A percentile compares a stretch with the other conserved stretches of the same genome.
phyloP scores from a whole-genome alignment of 345 rosid genomes.

The Camelina neglecta region DNA sequence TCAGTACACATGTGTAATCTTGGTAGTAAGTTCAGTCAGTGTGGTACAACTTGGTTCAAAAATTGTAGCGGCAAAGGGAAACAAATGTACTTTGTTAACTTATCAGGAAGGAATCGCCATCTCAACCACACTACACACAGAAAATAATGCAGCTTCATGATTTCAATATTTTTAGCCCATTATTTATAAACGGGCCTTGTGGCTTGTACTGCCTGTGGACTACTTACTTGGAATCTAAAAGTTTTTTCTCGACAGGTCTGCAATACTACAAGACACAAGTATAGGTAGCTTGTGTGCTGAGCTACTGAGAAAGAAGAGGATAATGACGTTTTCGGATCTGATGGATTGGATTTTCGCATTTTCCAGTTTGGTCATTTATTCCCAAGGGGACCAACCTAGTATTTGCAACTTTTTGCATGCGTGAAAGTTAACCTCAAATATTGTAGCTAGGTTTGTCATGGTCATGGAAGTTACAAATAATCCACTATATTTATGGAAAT shows the following conservation, averaged over 20 bases:
- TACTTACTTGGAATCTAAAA: not conserved
- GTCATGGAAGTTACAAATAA: not conserved
- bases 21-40: not conserved
- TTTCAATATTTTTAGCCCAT: slow-evolving; percentile 4
- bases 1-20: not conserved
- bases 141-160: not conserved
- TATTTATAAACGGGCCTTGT: not conserved
- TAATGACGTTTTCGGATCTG: slow-evolving; percentile 4
- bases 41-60: not conserved
- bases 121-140: not conserved
- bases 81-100: not conserved
- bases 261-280: slow-evolving; percentile 8
- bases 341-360: not conserved
- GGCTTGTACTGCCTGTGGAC: not conserved
- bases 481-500: not conserved
- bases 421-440: not conserved
- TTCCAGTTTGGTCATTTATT: slow-evolving; percentile 11
- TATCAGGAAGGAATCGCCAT: not conserved
- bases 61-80: not conserved
- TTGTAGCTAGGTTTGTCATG: not conserved
- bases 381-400: not conserved
- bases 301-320: not conserved
- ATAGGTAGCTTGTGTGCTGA: not conserved
- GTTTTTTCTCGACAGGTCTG: not conserved
- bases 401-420: slow-evolving; percentile 1